phyloP scores from a whole-genome alignment of 306 rosid species.

The Senna siamea region DNA sequence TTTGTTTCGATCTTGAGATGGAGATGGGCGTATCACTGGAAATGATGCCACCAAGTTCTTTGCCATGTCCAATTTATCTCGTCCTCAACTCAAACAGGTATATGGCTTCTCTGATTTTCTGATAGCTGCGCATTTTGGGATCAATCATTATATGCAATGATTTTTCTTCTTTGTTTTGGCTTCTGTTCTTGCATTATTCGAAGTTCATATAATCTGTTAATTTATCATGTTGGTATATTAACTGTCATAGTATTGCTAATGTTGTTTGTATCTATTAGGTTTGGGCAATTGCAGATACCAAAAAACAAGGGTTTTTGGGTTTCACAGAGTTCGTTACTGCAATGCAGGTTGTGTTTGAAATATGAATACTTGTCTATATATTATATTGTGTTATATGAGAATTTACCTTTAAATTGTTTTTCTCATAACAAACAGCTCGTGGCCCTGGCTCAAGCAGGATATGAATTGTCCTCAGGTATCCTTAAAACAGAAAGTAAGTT shows the following conservation, averaged over 20 bases:
- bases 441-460: slow-evolving; percentile 80
- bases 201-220: not conserved
- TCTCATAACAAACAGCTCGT: slow-evolving; percentile 55
- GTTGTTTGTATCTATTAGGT: slow-evolving; percentile 43
- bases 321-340: slow-evolving; percentile 74
- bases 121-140: not conserved
- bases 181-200: not conserved
- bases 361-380: not conserved
- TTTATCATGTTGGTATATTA: not conserved
- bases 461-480: slow-evolving; percentile 60
- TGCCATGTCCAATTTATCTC: slow-evolving; percentile 80
- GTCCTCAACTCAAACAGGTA: slow-evolving; percentile 82
- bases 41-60: slow-evolving; percentile 83
- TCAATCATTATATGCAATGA: not conserved
- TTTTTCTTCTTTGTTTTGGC: too few relatives aligned
- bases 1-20: slow-evolving; percentile 47
- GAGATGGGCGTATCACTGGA: slow-evolving; percentile 82
- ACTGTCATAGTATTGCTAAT: not conserved
- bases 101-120: not conserved
- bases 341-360: slow-evolving; percentile 67
- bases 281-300: slow-evolving; percentile 85
- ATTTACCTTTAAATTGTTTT: slow-evolving; percentile 6
- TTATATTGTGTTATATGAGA: not conserved
- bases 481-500: slow-evolving; percentile 67
- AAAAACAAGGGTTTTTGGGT: slow-evolving; percentile 75